phyloP scores from a whole-genome alignment of 768 basidiomycete genomes.

The Lactarius indigo region DNA sequence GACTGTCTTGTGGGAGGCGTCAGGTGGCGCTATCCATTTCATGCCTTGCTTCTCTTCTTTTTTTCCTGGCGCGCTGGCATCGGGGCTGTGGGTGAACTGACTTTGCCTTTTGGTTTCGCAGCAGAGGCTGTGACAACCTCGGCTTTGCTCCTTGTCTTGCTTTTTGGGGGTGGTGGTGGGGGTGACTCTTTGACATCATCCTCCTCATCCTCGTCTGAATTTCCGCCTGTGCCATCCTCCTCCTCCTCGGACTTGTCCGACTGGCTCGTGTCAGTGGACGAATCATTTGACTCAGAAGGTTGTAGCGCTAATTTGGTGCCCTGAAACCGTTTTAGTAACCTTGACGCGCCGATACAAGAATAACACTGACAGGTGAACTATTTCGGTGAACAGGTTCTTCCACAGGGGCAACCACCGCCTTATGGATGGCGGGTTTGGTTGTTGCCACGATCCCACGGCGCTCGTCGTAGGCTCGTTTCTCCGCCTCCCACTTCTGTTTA shows the following conservation, averaged over 20 bases:
- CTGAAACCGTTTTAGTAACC: conserved; percentile 4
- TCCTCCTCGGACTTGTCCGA: conserved; percentile 16
- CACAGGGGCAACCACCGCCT: not conserved
- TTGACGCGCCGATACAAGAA: not conserved
- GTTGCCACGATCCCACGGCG: conserved; percentile 33
- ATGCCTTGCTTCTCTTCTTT: conserved; percentile 43
- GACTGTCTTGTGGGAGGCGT: conserved; percentile 16
- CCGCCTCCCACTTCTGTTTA: conserved; percentile 61
- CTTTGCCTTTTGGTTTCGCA: conserved; percentile 16
- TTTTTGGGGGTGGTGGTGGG: conserved; percentile 28
- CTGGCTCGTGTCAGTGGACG: conserved; percentile 15
- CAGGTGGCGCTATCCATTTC: conserved; percentile 31
- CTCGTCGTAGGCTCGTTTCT: conserved; percentile 64
- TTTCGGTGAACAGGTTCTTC: conserved; percentile 12
- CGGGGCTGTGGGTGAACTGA: conserved; percentile 5
- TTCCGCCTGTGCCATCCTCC: conserved; percentile 18
- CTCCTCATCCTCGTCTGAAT: conserved; percentile 32
- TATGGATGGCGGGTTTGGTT: conserved; percentile 1
- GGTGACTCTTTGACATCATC: conserved; percentile 35
- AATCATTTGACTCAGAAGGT: conserved; percentile 10
- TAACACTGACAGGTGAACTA: not conserved
- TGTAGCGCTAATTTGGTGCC: conserved; percentile 9
- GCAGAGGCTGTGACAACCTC: conserved; percentile 9
- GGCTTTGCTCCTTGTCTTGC: conserved; percentile 26
- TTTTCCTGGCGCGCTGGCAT: conserved; percentile 33